phyloP scores from a whole-genome alignment of 257 asterid genomes.

The Primulina eburnea region DNA sequence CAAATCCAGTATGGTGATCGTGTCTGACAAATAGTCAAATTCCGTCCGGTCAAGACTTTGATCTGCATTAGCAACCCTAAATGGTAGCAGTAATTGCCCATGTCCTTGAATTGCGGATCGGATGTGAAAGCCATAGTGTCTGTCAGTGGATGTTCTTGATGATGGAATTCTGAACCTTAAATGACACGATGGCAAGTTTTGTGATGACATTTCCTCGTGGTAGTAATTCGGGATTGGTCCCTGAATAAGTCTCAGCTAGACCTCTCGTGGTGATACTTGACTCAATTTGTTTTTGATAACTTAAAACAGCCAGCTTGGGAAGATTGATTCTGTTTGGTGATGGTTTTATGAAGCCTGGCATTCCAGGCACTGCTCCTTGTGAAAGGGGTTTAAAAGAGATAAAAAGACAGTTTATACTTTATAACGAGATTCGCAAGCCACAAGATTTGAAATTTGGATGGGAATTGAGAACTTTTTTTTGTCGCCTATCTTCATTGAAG shows the following conservation, averaged over 20 bases:
- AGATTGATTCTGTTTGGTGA: not conserved
- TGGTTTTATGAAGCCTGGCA: not conserved
- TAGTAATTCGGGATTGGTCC: not conserved
- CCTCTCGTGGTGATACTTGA: not conserved
- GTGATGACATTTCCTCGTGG: not conserved
- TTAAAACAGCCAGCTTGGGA: not conserved
- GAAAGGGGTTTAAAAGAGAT: not conserved
- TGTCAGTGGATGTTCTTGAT: not conserved
- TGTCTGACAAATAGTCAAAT: not conserved
- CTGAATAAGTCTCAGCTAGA: not conserved
- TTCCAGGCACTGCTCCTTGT: not conserved
- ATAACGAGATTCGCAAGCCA: slow-evolving; percentile 14
- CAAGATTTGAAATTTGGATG: not conserved
- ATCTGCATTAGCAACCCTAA: not conserved
- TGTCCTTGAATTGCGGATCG: not conserved
- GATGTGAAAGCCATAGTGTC: not conserved
- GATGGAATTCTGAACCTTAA: not conserved
- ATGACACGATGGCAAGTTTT: not conserved
- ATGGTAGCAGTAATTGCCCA: not conserved
- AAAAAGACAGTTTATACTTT: slow-evolving; percentile 22
- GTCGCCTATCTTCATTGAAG: slow-evolving; percentile 35
- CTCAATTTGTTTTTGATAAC: not conserved
- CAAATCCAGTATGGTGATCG: not conserved
- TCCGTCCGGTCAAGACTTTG: too few relatives aligned
- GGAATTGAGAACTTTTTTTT: slow-evolving; percentile 26